A percentile compares a stretch with the other conserved stretches of the same genome.
Conservation (phyloP, 2,329 filamentous ascomycete genomes). For the Ophiognomonia clavigignenti-juglandacearum region DNA sequence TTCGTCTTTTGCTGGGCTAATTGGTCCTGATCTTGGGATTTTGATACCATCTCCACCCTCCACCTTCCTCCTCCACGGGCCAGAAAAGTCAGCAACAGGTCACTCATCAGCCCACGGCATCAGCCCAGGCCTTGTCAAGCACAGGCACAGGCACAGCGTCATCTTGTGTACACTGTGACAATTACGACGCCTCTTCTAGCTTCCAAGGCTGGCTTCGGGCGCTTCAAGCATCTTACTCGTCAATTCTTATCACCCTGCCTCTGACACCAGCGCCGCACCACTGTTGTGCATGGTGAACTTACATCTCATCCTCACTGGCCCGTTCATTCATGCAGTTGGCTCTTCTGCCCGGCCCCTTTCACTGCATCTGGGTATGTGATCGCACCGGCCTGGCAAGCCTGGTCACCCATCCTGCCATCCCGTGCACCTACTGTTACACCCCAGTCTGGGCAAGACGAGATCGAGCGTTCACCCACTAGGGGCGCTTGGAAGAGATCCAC, state of each 20-base stretch:
- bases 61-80: background rate
- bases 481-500: background rate
- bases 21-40: background rate
- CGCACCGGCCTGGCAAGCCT: constrained; percentile 4
- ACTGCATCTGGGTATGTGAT: constrained; percentile 2
- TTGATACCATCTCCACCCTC: background rate
- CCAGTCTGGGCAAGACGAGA: constrained; percentile 10
- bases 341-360: background rate
- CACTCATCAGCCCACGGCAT: too few relatives aligned
- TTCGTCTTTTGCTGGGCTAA: background rate
- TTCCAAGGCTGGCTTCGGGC: too few relatives aligned
- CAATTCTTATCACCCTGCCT: background rate
- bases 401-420: constrained; percentile 2
- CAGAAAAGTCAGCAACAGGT: too few relatives aligned
- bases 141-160: too few relatives aligned
- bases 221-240: background rate
- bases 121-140: background rate
- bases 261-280: background rate
- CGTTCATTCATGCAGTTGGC: background rate
- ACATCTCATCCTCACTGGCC: constrained; percentile 2
- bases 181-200: background rate
- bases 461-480: constrained; percentile 8
- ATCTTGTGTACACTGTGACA: background rate
- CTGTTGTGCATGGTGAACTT: background rate
- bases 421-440: constrained; percentile 11